Evolutionary conservation across 148 eudicot genomes (phyloP).

Genomic region (Hydrangea macrophylla): DNA sequence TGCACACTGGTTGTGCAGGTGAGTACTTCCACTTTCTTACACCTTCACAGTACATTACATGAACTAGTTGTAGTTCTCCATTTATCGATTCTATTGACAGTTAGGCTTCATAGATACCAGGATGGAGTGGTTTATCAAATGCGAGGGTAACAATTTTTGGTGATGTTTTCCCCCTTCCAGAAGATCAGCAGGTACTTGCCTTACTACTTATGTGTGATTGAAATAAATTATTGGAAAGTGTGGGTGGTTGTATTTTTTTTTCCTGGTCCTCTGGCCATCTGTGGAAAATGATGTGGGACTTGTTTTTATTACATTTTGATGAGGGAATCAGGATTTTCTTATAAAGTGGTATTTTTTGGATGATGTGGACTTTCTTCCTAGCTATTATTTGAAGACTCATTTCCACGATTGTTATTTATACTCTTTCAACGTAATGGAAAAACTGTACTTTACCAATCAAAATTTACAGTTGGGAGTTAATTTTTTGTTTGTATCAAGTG

Average conservation of each 20-base stretch:
- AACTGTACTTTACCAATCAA: no score
- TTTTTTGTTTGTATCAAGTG: no score
- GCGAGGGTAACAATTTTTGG: conserved; percentile 98
- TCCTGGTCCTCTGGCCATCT: not conserved
- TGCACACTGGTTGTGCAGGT: conserved; percentile 99
- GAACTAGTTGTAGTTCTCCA: conserved; percentile 17
- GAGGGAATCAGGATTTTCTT: no score
- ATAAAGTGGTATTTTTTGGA: no score
- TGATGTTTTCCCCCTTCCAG: conserved; percentile 84
- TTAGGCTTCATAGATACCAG: conserved; percentile 75
- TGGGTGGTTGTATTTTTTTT: not conserved
- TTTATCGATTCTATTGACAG: conserved; percentile 31
- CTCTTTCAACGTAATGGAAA: no score
- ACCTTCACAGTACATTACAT: not conserved
- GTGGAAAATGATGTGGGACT: not conserved
- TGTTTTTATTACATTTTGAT: not conserved
- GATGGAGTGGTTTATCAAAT: conserved; percentile 99
- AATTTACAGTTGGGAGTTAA: no score
- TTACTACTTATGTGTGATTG: not conserved
- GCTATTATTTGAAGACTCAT: no score
- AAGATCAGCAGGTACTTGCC: conserved; percentile 75
- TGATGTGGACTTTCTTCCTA: no score
- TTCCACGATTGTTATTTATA: no score
- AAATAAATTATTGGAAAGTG: no score
- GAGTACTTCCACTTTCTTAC: conserved; percentile 15